Conservation (phyloP, 352 stramenopile genomes). For the Globisporangium middletonii region DNA sequence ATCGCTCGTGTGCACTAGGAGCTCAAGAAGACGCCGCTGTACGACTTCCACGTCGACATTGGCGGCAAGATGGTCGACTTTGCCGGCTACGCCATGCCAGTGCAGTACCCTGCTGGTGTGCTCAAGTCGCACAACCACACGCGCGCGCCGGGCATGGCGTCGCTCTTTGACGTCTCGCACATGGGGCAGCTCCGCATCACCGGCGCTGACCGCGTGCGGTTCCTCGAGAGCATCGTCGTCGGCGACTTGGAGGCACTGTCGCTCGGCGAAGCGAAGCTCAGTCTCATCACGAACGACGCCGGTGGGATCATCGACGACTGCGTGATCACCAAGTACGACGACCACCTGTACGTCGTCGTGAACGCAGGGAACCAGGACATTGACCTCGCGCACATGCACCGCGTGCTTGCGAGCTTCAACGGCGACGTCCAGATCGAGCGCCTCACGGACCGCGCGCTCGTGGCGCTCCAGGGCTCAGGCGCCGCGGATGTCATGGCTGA, state of each 20-base stretch:
- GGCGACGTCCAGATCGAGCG: constrained; percentile 94
- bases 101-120: constrained; percentile 96
- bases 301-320: constrained; percentile 98
- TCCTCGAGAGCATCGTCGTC: constrained; percentile 96
- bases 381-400: constrained; percentile 93
- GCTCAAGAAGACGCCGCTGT: constrained; percentile 80
- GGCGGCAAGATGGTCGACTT: constrained; percentile 94
- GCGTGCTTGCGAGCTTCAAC: constrained; percentile 75
- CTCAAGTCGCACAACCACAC: constrained; percentile 92
- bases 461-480: constrained; percentile 94
- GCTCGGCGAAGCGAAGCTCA: constrained; percentile 89
- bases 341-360: constrained; percentile 95
- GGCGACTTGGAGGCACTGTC: constrained; percentile 89
- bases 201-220: constrained; percentile 91
- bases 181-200: constrained; percentile 96
- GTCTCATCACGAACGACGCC: constrained; percentile 93
- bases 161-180: constrained; percentile 98
- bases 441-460: constrained; percentile 89
- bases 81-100: constrained; percentile 96
- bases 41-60: constrained; percentile 66
- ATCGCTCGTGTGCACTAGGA: constrained; percentile 7
- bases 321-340: constrained; percentile 95
- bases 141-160: constrained; percentile 57
- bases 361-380: constrained; percentile 97
- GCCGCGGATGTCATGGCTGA: constrained; percentile 80